Percentiles rank a stretch among this genome's conserved stretches.
Evolutionary conservation across 2,329 filamentous ascomycete species (phyloP).

Genomic region (Monilinia fructicola): DNA sequence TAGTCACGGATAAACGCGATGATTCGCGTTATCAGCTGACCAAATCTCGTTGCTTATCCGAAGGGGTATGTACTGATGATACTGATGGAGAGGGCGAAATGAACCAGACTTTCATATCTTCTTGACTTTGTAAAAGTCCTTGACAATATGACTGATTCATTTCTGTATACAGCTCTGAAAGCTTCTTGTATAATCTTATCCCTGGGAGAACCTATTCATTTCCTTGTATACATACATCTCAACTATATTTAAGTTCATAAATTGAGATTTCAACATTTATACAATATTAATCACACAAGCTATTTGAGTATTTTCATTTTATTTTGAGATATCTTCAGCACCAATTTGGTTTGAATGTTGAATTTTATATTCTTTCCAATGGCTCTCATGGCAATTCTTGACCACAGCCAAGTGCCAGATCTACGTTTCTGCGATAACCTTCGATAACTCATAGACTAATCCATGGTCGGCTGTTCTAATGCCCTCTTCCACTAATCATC

Average conservation of each 20-base stretch:
- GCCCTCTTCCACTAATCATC: constrained; percentile 1
- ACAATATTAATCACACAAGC: not conserved
- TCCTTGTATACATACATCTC: too few species aligned
- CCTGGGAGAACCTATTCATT: too few species aligned
- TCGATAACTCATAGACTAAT: not conserved
- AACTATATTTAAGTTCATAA: too few species aligned
- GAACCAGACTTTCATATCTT: not conserved
- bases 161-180: too few species aligned
- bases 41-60: not conserved
- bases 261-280: too few species aligned
- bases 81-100: not conserved
- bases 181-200: not conserved
- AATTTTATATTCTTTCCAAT: not conserved
- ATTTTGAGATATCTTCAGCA: not conserved
- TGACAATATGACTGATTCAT: not conserved
- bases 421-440: not conserved
- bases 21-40: constrained; percentile 14
- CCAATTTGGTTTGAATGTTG: not conserved
- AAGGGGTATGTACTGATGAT: not conserved
- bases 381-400: not conserved
- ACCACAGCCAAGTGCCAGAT: not conserved
- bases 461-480: not conserved
- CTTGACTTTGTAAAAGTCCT: constrained; percentile 1
- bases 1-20: not conserved
- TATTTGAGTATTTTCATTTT: not conserved